Base-by-base conservation (phyloP, 1,284 basidiomycete genomes). In the Leucoagaricus sp. region DNA sequence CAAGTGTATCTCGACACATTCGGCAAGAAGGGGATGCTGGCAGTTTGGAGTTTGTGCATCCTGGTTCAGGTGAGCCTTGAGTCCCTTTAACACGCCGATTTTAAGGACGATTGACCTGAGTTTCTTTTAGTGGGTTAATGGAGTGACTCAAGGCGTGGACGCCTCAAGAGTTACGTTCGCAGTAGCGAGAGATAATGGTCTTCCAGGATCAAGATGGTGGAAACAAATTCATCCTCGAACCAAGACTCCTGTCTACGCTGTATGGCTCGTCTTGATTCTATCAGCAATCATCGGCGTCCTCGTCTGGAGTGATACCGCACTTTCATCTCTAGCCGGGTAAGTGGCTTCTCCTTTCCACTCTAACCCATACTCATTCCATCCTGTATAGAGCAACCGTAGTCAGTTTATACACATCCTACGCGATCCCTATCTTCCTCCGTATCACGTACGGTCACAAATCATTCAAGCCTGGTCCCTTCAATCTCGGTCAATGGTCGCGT, bases 351-450 rank as follows among this genome's bases (percentile, higher is more conserved):
- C 9, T 8, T 15, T n/a, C 13, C 6, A n/a, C 19, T 6, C 13
- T 15, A 40, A 19, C 33, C 26, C 8, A 17, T 44, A 25, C 55
- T 21, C 38, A 3, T 4, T 5, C 17, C 15, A 2, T 6, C 9
- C 17, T n/a, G n/a, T n/a, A n/a, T 60, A 87, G 86, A 10, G 79
- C 85, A 13, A 74, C 86, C 38, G 13, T 12, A 23, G 9, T 40
- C 3, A 7, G 12, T 1, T 23, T 42, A 8, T 42, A 42, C 41
- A 42, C 79, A 0, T 86, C 85, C 4, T 85, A 87, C 61, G 78
- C 78, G 1, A 75, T 79, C 1, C 86, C 85, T 0, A 85, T 87
- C 48, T 80, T 86, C 58, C 70, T 88, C 36, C 78, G 85, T 31
- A 81, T 87, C 58, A 85, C 84, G 1, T 81, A 77, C n/a, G 85